A percentile compares a stretch with the other conserved stretches of the same genome.
Evolutionary conservation across 257 asterid species (phyloP).

Genomic region (Ligustrum vulgare): DNA sequence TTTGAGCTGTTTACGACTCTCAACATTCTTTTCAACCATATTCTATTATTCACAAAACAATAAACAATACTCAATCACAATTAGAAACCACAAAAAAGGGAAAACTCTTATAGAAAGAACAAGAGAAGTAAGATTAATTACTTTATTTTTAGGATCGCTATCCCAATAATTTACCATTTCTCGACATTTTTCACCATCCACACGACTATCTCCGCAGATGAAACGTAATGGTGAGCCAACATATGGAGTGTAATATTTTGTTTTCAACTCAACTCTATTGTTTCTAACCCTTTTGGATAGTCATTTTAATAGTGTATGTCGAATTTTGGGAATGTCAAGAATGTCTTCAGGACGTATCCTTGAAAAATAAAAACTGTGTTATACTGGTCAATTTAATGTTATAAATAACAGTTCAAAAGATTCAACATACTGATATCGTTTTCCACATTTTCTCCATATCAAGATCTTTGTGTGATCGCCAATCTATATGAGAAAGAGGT

Average conservation of each 20-base stretch:
- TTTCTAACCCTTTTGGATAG: neutral
- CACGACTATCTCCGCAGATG: neutral
- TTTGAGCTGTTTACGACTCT: neutral
- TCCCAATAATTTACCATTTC: neutral
- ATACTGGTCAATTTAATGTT: neutral
- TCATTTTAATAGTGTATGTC: neutral
- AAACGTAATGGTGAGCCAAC: neutral
- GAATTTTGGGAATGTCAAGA: neutral
- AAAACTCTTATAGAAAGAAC: too few relatives aligned
- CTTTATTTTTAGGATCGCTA: neutral
- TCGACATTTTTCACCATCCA: neutral
- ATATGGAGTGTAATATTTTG: neutral
- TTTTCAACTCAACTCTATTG: neutral
- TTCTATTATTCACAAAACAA: neutral
- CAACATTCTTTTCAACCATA: neutral
- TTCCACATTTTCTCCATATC: too few relatives aligned
- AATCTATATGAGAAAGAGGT: too few relatives aligned
- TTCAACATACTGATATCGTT: too few relatives aligned
- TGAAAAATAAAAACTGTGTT: too few relatives aligned
- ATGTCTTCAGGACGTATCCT: neutral
- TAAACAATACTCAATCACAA: neutral
- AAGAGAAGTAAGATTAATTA: too few relatives aligned
- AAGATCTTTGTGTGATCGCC: too few relatives aligned
- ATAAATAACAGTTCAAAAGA: too few relatives aligned
- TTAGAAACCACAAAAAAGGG: neutral